These are phyloP conservation scores for Capsicum chinense DNA, from an alignment of 257 asterid genomes.

Conservation along the genomic window DNA sequence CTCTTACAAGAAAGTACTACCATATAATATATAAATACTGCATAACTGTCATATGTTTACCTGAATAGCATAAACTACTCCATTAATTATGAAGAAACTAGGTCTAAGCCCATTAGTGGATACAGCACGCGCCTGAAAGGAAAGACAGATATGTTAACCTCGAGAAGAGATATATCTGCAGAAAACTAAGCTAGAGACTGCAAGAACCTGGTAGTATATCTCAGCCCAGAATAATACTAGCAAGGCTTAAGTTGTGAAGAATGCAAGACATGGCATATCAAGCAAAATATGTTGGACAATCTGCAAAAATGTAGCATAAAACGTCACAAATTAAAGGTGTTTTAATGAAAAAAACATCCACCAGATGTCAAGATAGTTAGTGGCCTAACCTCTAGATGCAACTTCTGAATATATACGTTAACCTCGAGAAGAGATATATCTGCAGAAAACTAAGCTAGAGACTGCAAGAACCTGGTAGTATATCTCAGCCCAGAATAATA, in stretches of 20 bases:
- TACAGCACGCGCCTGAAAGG: slow-evolving; percentile 86
- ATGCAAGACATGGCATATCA: slow-evolving; percentile 92
- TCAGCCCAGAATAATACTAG: slow-evolving; percentile 98
- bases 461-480: slow-evolving; percentile 75
- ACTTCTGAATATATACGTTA: slow-evolving; percentile 50
- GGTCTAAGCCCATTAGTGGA: slow-evolving; percentile 95
- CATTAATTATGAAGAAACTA: slow-evolving; percentile 77
- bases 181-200: slow-evolving; percentile 17
- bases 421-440: not conserved
- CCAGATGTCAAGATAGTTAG: not conserved
- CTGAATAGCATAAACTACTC: slow-evolving; percentile 82
- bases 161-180: slow-evolving; percentile 21
- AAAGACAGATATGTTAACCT: not conserved
- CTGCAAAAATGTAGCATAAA: slow-evolving; percentile 41
- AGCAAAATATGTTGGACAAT: slow-evolving; percentile 89
- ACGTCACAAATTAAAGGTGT: not conserved
- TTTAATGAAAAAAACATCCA: not conserved
- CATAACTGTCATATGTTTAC: slow-evolving; percentile 41
- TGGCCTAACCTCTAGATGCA: slow-evolving; percentile 76
- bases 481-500: slow-evolving; percentile 97
- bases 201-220: slow-evolving; percentile 84
- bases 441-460: slow-evolving; percentile 13
- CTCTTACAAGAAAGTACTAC: not conserved
- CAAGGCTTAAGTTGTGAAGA: slow-evolving; percentile 95
- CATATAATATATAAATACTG: not conserved